Base-by-base conservation (phyloP, 331 rosid genomes). In the Malus hybrid region DNA sequence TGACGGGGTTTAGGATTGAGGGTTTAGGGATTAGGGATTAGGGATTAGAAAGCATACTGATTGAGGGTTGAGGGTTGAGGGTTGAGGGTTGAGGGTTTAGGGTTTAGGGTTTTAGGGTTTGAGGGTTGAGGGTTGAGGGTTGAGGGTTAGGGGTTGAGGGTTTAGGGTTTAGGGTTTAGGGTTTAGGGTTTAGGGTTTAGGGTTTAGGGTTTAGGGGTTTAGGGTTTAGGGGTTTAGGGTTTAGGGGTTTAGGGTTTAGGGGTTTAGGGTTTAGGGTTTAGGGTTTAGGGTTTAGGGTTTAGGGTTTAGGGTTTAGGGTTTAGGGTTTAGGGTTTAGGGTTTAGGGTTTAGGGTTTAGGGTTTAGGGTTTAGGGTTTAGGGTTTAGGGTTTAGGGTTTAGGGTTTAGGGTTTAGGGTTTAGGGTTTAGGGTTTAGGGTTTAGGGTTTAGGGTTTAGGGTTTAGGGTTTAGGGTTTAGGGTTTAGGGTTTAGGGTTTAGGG, bases 291-390 rank as follows among this genome's bases (percentile, higher is more conserved):
- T 26, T 26, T 26, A 11, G 52, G 39, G 73, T 10, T 24, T 13
- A 19, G 36, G 61, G 61, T 10, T 5, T 48, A 16, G 61, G 61
- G 73, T 69, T 28, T 46, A 69, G 73, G 60, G 73, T 69, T 24
- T 14, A 46, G 73, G 42, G 62, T 69, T 69, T 14, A 69, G 58
- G 73, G 73, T 46, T 48, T 5, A 46, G 61, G 61, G 39, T 69
- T 69, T 6, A 46, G 73, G 73, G 60, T 69, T 48, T 48, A 69
- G 73, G 73, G 73, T 50, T 24, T 48, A 11, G 60, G 73, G 73
- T 44, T 69, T 3, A 44, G 60, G 73, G 73, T 46, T 69, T 12
- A 13, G 61, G 73, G 58, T 69, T 69, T 0, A 36, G 71, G 73
- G 33, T 22, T 46, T 22, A 22, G 60, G 73, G 58, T 46, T 69